Conservation (phyloP, 1,139 yeast species). For the Saccharomyces pastorianus region DNA sequence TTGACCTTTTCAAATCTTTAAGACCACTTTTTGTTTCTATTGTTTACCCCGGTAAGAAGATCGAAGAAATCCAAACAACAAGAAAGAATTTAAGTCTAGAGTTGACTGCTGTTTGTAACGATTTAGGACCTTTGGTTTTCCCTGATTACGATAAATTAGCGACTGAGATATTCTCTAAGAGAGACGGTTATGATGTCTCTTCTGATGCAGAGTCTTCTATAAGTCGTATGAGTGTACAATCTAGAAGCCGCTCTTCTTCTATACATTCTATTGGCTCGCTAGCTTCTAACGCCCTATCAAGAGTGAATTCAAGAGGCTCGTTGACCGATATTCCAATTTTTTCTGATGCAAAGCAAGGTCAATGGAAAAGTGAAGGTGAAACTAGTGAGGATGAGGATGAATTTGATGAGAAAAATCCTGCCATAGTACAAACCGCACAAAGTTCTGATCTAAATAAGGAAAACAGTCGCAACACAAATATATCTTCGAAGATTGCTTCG, state of each 20-base stretch:
- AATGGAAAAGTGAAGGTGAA: constrained; percentile 4
- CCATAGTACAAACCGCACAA: neutral
- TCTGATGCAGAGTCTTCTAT: constrained; percentile 8
- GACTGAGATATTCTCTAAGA: constrained; percentile 6
- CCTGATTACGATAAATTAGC: constrained; percentile 41
- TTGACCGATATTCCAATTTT: constrained; percentile 34
- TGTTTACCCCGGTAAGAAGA: constrained; percentile 40
- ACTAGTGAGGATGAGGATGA: constrained; percentile 7
- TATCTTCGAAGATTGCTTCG: constrained; percentile 16
- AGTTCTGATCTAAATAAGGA: neutral
- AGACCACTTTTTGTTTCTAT: constrained; percentile 54
- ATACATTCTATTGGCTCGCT: constrained; percentile 22
- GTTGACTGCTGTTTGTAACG: constrained; percentile 49
- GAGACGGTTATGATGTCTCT: constrained; percentile 9
- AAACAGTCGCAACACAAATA: constrained; percentile 6
- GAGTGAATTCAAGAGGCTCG: constrained; percentile 35
- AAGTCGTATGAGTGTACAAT: constrained; percentile 3
- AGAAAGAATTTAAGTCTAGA: constrained; percentile 33
- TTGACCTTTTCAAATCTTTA: constrained; percentile 62
- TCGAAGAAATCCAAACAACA: constrained; percentile 36
- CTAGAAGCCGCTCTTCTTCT: constrained; percentile 29
- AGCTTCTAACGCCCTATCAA: constrained; percentile 32
- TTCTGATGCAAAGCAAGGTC: constrained; percentile 25
- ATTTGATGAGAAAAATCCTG: constrained; percentile 1
- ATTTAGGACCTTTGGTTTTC: constrained; percentile 58